Evolutionary conservation across 2,329 filamentous ascomycete genomes (phyloP).

Genomic region (Elsinoe arachidis): DNA sequence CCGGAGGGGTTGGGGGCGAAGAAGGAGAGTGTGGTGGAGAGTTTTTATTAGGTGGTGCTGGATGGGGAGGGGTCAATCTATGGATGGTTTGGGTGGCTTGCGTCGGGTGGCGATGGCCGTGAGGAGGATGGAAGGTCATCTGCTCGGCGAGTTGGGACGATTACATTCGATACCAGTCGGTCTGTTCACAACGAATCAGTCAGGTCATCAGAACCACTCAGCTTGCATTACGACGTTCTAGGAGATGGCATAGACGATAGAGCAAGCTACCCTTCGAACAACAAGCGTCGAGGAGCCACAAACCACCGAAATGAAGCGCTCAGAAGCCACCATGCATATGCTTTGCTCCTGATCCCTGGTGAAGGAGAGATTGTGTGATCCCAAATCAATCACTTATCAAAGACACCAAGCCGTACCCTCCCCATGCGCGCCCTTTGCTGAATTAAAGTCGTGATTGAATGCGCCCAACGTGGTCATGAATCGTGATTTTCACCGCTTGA

Average conservation of each 20-base stretch:
- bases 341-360: neutral
- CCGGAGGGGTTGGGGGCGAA: constrained; percentile 53
- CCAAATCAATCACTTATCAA: neutral
- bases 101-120: too few species aligned
- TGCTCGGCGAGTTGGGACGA: too few species aligned
- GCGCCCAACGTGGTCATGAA: neutral
- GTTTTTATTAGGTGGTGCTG: constrained; percentile 68
- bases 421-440: neutral
- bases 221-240: constrained; percentile 1
- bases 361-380: neutral
- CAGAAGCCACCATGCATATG: constrained; percentile 5
- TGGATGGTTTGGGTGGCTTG: too few species aligned
- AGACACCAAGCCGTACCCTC: neutral
- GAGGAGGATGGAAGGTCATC: too few species aligned
- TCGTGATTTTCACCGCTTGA: too few species aligned
- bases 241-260: neutral
- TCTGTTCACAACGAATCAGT: neutral
- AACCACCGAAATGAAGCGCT: neutral
- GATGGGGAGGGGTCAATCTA: neutral
- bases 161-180: too few species aligned
- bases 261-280: neutral
- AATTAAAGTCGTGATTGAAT: neutral
- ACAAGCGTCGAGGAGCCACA: neutral
- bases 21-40: constrained; percentile 98
- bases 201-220: neutral